Percentiles rank a stretch among this genome's conserved stretches.
Conservation (phyloP, 257 asterid genomes). For the Nyctanthes arbortristis region DNA sequence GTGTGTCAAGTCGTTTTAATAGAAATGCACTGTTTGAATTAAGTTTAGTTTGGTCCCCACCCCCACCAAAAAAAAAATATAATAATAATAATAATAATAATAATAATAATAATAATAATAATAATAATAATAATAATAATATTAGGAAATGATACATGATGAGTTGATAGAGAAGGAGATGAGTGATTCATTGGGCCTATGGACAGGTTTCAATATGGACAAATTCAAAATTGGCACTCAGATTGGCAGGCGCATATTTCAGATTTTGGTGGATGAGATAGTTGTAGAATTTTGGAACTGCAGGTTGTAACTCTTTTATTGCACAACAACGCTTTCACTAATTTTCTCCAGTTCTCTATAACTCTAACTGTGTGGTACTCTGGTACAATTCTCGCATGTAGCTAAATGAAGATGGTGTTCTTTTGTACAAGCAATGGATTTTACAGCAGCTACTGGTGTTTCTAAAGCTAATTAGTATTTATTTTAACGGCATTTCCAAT, state of each 20-base stretch:
- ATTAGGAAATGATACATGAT: slow-evolving; percentile 42
- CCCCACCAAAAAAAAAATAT: too few species aligned
- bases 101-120: too few species aligned
- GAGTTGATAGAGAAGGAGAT: slow-evolving; percentile 69
- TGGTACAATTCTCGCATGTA: slow-evolving; percentile 7
- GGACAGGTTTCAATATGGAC: slow-evolving; percentile 69
- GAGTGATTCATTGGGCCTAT: slow-evolving; percentile 58
- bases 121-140: too few species aligned
- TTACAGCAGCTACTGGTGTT: slow-evolving; percentile 13
- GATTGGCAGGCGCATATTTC: slow-evolving; percentile 51
- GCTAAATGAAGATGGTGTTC: too few species aligned
- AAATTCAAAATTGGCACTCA: slow-evolving; percentile 58
- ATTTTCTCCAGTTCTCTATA: not conserved
- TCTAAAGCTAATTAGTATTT: too few species aligned
- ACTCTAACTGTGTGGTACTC: not conserved
- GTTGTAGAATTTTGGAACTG: slow-evolving; percentile 42
- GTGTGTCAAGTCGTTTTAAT: too few species aligned
- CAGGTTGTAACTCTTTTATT: slow-evolving; percentile 1
- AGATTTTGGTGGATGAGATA: too few species aligned
- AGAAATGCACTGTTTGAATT: too few species aligned
- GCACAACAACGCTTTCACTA: slow-evolving; percentile 2
- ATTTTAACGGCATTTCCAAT: too few species aligned
- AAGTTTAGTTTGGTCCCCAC: too few species aligned
- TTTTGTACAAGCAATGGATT: slow-evolving; percentile 33
- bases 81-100: too few species aligned